These are phyloP conservation scores for Lachancea sp. DNA, from an alignment of 805 yeast species.

Conservation along the genomic window DNA sequence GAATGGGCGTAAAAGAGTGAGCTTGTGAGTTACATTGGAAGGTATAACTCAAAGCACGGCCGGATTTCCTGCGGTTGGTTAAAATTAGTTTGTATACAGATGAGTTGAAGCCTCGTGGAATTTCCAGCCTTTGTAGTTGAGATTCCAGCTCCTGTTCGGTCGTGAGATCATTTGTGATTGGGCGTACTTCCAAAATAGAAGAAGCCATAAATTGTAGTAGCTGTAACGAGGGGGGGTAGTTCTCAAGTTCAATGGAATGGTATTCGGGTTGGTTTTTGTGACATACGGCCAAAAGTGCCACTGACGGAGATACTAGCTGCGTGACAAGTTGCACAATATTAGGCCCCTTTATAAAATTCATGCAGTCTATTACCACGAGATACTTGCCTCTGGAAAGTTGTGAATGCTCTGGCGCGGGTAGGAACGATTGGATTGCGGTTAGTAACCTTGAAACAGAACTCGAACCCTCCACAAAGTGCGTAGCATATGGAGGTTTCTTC, in stretches of 20 bases:
- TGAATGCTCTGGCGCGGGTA: constrained; percentile 18
- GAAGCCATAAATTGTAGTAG: constrained; percentile 69
- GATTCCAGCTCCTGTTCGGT: constrained; percentile 47
- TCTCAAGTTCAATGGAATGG: constrained; percentile 22
- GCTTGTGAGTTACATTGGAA: constrained; percentile 45
- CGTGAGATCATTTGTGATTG: constrained; percentile 28
- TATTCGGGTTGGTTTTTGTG: constrained; percentile 41
- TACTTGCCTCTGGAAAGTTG: constrained; percentile 26
- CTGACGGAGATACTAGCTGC: constrained; percentile 41
- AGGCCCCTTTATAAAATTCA: constrained; percentile 49
- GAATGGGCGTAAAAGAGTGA: constrained; percentile 37
- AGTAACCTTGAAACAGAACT: constrained; percentile 16
- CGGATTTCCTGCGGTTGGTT: constrained; percentile 75
- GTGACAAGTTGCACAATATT: constrained; percentile 47
- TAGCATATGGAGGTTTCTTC: constrained; percentile 44
- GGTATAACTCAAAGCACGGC: constrained; percentile 57
- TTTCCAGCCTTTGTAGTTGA: constrained; percentile 34
- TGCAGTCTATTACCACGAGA: constrained; percentile 59
- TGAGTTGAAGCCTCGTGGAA: constrained; percentile 51
- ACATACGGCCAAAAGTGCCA: constrained; percentile 41
- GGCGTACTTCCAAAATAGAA: constrained; percentile 56
- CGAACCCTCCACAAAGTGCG: constrained; percentile 43
- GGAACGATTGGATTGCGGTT: constrained; percentile 18
- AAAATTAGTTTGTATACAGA: constrained; percentile 43
- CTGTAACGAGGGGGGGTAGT: constrained; percentile 49